Evolutionary conservation across 2,329 filamentous ascomycete species (phyloP), one percentile per base, ranked within the genome.

Genomic region (Alternaria sp.): DNA sequence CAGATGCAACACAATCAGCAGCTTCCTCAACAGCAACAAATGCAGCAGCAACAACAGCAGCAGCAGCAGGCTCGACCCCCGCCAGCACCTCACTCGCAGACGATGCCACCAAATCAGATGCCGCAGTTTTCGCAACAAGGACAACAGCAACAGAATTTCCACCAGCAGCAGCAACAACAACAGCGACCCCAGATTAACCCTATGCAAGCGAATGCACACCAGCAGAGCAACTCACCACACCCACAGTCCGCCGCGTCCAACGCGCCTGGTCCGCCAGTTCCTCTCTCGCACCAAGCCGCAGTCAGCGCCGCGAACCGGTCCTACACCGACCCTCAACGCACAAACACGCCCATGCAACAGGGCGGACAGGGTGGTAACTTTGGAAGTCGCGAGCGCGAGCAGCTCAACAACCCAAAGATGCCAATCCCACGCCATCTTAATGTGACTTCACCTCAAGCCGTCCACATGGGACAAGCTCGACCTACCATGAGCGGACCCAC

Each of bases 401-500:
- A 78, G 63, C 72, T 78, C 50, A 75, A 76, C 81, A 86, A 85
- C 68, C 81, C 84, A 46, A 93, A 93, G 76, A 91, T 95, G 83
- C 89, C 90, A 0, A 97, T 97, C 51, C 90, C 93, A 3, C 97
- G 96, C 79, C 88, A 86, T 40, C 85, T 98, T 49, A 90, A 91
- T 46, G 87, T 90, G 7, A 85, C 88, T 54, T 84, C 90, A 44
- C 92, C 92, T 5, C 86, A 89, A 62, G 90, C 93, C 2, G 93
- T 97, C 22, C 79, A 85, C 11, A 90, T 94, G 89, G 87, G 80
- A 66, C 87, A 81, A 75, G 87, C 81, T 11, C 89, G 95, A 8
- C 95, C 95, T n/a, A 97, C 94, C 0, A 86, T 95, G 73, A 91
- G 91, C 51, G 93, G 93, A 22, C 85, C 88, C 18, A 89, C 88